phyloP scores from a whole-genome alignment of 306 rosid species.

The Vigna nakashimae region DNA sequence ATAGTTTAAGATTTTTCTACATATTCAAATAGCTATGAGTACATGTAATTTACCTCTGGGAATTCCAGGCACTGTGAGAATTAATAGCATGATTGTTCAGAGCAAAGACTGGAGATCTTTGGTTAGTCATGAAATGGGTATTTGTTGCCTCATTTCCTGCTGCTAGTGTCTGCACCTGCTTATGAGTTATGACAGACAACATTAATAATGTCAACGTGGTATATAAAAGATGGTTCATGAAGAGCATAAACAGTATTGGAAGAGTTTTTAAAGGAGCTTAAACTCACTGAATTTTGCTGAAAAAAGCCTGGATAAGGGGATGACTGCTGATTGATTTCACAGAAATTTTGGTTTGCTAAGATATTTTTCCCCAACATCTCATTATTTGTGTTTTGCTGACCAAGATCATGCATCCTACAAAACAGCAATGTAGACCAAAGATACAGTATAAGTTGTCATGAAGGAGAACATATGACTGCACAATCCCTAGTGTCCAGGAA shows the following conservation, averaged over 20 bases:
- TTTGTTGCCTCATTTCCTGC: background rate
- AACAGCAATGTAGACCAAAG: background rate
- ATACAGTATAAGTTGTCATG: background rate
- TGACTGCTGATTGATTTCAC: background rate
- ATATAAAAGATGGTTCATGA: background rate
- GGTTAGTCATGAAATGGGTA: conserved; percentile 7
- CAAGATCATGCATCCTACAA: background rate
- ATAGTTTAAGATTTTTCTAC: no score
- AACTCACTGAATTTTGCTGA: conserved; percentile 29
- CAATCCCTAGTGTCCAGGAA: background rate
- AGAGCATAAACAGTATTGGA: no score
- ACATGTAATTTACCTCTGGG: conserved; percentile 11
- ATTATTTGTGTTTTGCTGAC: background rate
- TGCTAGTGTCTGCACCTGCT: conserved; percentile 3
- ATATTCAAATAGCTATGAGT: background rate
- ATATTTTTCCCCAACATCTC: background rate
- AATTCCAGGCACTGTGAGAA: background rate
- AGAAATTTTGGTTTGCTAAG: background rate
- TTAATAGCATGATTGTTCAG: background rate
- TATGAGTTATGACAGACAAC: conserved; percentile 2
- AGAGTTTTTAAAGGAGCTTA: background rate
- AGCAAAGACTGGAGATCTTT: background rate
- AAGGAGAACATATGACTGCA: background rate
- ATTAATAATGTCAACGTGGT: background rate
- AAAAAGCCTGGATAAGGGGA: background rate